Conservation (phyloP, 2,329 filamentous ascomycete genomes). For the Ustilaginoidea virens region DNA sequence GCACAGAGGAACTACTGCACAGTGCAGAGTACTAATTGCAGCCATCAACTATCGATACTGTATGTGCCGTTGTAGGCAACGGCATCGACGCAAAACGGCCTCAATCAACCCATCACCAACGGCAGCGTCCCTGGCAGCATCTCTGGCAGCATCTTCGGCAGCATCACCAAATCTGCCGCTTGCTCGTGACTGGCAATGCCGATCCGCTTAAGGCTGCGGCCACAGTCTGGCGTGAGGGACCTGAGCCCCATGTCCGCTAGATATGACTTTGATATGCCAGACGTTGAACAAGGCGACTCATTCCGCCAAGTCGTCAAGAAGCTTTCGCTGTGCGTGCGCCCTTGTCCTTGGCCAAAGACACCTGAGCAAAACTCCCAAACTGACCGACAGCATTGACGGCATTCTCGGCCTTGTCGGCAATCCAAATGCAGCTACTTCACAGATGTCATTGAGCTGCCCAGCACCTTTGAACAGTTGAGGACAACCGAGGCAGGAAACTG, state of each 20-base stretch:
- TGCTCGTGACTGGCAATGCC: slow-evolving; percentile 22
- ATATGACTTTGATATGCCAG: slow-evolving; percentile 29
- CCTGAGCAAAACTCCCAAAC: background rate
- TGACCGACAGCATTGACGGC: background rate
- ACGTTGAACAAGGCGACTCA: slow-evolving; percentile 39
- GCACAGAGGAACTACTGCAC: too few species aligned
- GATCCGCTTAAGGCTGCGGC: slow-evolving; percentile 19
- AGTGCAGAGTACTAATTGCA: too few species aligned
- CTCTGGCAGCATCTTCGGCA: too few species aligned
- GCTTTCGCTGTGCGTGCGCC: slow-evolving; percentile 39
- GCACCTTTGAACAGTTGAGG: slow-evolving; percentile 59
- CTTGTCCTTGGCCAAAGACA: background rate
- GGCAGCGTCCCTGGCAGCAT: too few species aligned
- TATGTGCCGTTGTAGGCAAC: too few species aligned
- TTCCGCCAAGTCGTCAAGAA: slow-evolving; percentile 53
- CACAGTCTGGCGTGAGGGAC: slow-evolving; percentile 16
- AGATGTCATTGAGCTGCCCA: slow-evolving; percentile 46
- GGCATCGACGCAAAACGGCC: too few species aligned
- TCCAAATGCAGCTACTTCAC: slow-evolving; percentile 37
- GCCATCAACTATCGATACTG: too few species aligned
- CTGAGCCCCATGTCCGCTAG: slow-evolving; percentile 19
- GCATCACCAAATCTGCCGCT: too few species aligned
- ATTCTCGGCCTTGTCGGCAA: too few species aligned
- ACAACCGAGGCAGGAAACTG: slow-evolving; percentile 47
- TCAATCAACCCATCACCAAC: too few species aligned